Evolutionary conservation across 2,329 filamentous ascomycete genomes (phyloP).

Genomic region (Phyllosticta ampelicida): DNA sequence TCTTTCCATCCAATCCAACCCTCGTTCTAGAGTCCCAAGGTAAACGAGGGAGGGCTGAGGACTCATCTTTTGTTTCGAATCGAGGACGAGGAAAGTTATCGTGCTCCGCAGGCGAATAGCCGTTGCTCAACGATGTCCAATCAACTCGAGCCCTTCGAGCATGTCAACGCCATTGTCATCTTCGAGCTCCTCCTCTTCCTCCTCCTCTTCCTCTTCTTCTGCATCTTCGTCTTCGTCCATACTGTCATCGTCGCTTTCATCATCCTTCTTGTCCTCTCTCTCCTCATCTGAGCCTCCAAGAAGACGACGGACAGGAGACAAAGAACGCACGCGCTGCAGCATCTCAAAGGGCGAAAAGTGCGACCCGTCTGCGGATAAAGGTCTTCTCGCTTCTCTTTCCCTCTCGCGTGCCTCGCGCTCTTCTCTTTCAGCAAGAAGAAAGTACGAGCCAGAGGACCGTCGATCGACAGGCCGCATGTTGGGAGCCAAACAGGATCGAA

Average conservation of each 20-base stretch:
- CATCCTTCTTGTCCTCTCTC: slow-evolving; percentile 20
- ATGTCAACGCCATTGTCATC: slow-evolving; percentile 15
- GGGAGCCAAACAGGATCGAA: neutral
- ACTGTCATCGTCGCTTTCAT: slow-evolving; percentile 25
- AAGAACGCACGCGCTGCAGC: slow-evolving; percentile 34
- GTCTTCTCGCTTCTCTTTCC: neutral
- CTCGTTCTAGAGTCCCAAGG: neutral
- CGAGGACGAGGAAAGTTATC: no score
- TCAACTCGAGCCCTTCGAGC: slow-evolving; percentile 21
- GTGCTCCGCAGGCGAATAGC: no score
- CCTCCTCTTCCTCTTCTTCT: slow-evolving; percentile 17
- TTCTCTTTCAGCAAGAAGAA: slow-evolving; percentile 9
- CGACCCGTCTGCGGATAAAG: slow-evolving; percentile 21
- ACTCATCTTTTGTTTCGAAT: no score
- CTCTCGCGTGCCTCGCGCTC: slow-evolving; percentile 16
- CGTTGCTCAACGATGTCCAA: slow-evolving; percentile 23
- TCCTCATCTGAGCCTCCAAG: slow-evolving; percentile 22
- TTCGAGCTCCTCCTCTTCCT: slow-evolving; percentile 18
- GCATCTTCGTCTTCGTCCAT: slow-evolving; percentile 24
- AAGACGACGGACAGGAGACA: slow-evolving; percentile 37
- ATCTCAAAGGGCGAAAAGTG: slow-evolving; percentile 36
- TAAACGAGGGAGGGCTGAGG: no score
- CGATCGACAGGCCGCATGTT: neutral
- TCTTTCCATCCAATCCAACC: neutral
- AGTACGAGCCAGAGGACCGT: slow-evolving; percentile 13